Conservation (phyloP, 805 yeast species). For the Candida morakotiae region DNA sequence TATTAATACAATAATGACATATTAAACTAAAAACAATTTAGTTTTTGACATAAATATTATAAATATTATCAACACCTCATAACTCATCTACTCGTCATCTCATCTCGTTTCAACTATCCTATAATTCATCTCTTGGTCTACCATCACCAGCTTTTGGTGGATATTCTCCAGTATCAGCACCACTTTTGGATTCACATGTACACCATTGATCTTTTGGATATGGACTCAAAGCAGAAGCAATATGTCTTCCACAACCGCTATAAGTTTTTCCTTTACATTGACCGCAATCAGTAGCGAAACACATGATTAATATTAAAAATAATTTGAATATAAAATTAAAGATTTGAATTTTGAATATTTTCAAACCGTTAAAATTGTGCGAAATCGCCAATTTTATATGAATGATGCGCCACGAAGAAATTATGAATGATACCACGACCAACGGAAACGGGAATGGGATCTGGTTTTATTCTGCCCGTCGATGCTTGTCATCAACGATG, state of each 20-base stretch:
- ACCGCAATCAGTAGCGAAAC: conserved; percentile 31
- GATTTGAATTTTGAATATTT: not conserved
- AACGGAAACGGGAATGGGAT: too few relatives aligned
- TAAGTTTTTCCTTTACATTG: conserved; percentile 31
- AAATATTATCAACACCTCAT: too few relatives aligned
- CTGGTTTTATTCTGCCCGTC: too few relatives aligned
- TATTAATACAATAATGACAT: too few relatives aligned
- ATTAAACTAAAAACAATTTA: not conserved
- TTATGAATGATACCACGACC: too few relatives aligned
- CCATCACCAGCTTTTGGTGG: conserved; percentile 27
- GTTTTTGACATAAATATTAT: too few relatives aligned
- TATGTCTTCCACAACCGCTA: conserved; percentile 45
- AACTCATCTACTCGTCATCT: too few relatives aligned
- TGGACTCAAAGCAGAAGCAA: conserved; percentile 36
- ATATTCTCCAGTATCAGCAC: conserved; percentile 16
- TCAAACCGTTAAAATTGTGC: not conserved
- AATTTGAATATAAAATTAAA: not conserved
- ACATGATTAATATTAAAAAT: conserved; percentile 16
- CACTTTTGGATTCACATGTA: conserved; percentile 18
- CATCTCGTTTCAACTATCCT: not conserved
- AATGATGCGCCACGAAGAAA: too few relatives aligned
- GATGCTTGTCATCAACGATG: too few relatives aligned
- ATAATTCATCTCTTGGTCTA: conserved; percentile 5
- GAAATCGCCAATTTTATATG: too few relatives aligned
- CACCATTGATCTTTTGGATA: conserved; percentile 35